A percentile compares a stretch with the other conserved stretches of the same genome.
Conservation (phyloP, 164 flowering plant genomes). For the grape (Vitis vinifera) region DNA sequence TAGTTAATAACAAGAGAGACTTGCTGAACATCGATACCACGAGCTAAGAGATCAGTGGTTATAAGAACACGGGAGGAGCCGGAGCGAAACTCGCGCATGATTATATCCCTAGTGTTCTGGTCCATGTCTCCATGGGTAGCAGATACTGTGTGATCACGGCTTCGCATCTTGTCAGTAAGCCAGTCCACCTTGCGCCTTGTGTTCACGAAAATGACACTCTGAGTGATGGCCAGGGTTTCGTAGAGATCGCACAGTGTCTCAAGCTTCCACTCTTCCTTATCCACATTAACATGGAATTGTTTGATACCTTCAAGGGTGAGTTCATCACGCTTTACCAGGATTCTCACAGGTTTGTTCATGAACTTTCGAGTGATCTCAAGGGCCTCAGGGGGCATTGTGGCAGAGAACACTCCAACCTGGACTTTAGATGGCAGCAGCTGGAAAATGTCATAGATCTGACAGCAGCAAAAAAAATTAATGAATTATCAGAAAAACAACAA, state of each 20-base stretch:
- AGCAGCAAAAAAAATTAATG: conserved; percentile 2
- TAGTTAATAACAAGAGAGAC: conserved; percentile 85
- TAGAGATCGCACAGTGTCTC: conserved; percentile 85
- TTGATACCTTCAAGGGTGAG: conserved; percentile 92
- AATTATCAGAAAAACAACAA: neutral
- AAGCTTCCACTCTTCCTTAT: conserved; percentile 85
- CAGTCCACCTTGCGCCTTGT: conserved; percentile 93
- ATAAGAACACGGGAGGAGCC: conserved; percentile 89
- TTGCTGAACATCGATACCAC: conserved; percentile 93
- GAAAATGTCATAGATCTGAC: conserved; percentile 81
- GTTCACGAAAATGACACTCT: conserved; percentile 88
- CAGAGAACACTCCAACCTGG: conserved; percentile 85
- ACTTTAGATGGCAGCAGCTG: conserved; percentile 76
- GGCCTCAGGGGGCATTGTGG: conserved; percentile 92
- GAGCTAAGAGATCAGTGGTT: conserved; percentile 82
- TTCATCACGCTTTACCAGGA: conserved; percentile 84
- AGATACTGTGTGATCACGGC: conserved; percentile 86
- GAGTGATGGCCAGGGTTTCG: conserved; percentile 85
- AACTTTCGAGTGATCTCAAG: conserved; percentile 84
- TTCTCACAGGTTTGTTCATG: conserved; percentile 86
- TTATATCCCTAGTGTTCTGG: conserved; percentile 83
- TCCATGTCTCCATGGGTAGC: conserved; percentile 96
- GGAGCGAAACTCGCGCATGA: conserved; percentile 87
- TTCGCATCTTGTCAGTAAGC: conserved; percentile 86
- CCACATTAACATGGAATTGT: conserved; percentile 81